Evolutionary conservation across 176 grass and related monocot species (phyloP), one percentile per base, ranked within the genome.

Genomic region (Thinopyrum elongatum): DNA sequence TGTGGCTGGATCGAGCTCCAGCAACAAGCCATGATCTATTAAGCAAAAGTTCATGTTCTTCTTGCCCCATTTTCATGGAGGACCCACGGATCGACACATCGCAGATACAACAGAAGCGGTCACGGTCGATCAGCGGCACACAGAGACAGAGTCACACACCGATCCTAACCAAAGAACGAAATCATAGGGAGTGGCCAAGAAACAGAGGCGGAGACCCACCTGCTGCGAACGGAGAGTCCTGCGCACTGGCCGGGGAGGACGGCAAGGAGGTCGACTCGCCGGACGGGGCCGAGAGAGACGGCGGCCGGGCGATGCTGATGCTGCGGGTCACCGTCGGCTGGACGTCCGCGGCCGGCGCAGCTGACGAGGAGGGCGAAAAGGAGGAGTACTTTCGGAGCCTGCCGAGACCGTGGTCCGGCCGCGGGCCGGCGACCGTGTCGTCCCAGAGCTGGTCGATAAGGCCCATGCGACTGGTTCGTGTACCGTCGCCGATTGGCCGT

Each of bases 401-500:
- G 82, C 95, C 90, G 70, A 97, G 89, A 79, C 95, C 92, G 59
- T 87, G 84, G 23, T 95, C 92, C 65, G 95, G 95, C 15, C 51
- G 89, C 22, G 95, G 95, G 11, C 95, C 95, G 29, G 95, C 95
- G 41, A 97, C 82, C 22, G 95, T 95, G 80, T 97, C 92, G 86
- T 97, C 95, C 95, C 92, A 97, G 22, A 97, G 95, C 64, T 94
- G 92, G 69, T 95, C 88, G 41, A 97, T 85, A 46, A 97, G 89
- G 17, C 88, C 77, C 92, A 97, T 12, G 61, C 70, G 69, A 42
- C 28, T 53, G 60, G 16, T 29, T 59, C 46, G 42, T 33, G 17
- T 7, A n/a, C 77, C 46, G 38, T 39, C 38, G 38, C 38, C 38
- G 38, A 39, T 8, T 84, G 41, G 70, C 70, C 11, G 12, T 44